A percentile compares a stretch with the other conserved stretches of the same genome.
These are phyloP conservation scores for Cutaneotrichosporon cavernicola DNA, from an alignment of 1,284 basidiomycete species.

Conservation along the genomic window DNA sequence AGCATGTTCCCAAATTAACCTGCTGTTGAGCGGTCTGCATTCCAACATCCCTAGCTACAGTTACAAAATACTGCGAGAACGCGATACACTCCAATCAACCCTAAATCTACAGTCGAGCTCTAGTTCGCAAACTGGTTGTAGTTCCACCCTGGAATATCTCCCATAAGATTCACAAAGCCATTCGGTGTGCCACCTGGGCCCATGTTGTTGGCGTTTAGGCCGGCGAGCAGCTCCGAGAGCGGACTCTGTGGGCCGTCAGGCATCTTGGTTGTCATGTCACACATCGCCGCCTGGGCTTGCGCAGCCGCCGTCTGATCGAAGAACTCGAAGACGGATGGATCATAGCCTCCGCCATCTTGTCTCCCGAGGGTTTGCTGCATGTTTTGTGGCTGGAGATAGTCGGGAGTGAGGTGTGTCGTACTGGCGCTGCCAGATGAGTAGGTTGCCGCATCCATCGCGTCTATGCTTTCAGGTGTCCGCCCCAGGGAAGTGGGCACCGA, in stretches of 20 bases:
- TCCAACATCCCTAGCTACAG: too few species aligned
- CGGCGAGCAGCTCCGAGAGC: background rate
- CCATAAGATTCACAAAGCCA: background rate
- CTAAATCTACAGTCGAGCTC: background rate
- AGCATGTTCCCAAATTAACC: too few species aligned
- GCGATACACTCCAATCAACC: too few species aligned
- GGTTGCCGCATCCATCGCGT: conserved; percentile 12
- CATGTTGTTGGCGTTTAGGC: background rate
- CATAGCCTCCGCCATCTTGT: background rate
- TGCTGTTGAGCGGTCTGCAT: too few species aligned
- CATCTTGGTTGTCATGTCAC: background rate
- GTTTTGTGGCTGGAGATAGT: background rate
- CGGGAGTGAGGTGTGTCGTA: background rate
- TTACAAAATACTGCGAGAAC: too few species aligned
- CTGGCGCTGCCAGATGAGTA: background rate
- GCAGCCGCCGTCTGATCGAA: conserved; percentile 8
- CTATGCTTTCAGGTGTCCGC: conserved; percentile 22
- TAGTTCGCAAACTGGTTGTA: conserved; percentile 5
- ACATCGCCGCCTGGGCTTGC: conserved; percentile 3
- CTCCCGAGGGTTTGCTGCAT: conserved; percentile 7
- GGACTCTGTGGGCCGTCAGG: conserved; percentile 4
- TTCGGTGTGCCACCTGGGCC: background rate
- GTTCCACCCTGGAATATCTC: conserved; percentile 10
- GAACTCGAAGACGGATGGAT: conserved; percentile 17
- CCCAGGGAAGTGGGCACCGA: conserved; percentile 13